Base-by-base conservation (phyloP, 148 eudicot genomes). In the Silene uniflora region DNA sequence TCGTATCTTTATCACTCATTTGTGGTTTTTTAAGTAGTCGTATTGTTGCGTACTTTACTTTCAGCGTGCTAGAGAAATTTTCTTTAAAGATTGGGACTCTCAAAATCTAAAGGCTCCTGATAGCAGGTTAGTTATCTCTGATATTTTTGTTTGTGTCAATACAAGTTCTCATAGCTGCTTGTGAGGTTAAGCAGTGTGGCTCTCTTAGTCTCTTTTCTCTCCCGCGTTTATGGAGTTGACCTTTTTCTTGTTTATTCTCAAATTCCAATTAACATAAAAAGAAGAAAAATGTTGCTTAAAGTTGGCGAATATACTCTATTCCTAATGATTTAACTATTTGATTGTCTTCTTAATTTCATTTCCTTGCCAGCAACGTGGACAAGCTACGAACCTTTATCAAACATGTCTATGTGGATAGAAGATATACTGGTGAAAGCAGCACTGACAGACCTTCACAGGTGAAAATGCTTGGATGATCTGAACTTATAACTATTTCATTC, bases 331-430 rank as follows among this genome's bases (percentile, higher is more conserved):
- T 14, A 22, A 5, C 21, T 22, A 0, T 23, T n/a, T 18, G 10
- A 39, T 9, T 10, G 25, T 68, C 27, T 66, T 35, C 1, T 63
- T 17, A 35, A 17, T 67, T 44, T 76, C 67, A 58, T 59, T 71
- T 62, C 81, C 72, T 67, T 89, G 62, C 69, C 90, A 96, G 99
- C 78, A 96, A 92, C 55, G 88, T 87, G 55, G 94, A 88, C 81
- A 88, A 83, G 75, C 91, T 96, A 23, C 90, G 99, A 64, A 89
- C 83, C 79, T 96, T 96, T 76, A 92, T 96, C 67, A 92, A 87
- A 85, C 97, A 91, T 87, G 97, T 96, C 22, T 96, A 87, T 76
- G 99, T 91, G 81, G 99, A 96, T 77, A 89, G 90, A 81, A 88
- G 93, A 91, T 92, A 83, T 80, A 81, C 91, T 35, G 98, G 97